These are phyloP conservation scores for Rhynchospora pubera DNA, from an alignment of 176 grass and related monocot species.

Conservation along the genomic window DNA sequence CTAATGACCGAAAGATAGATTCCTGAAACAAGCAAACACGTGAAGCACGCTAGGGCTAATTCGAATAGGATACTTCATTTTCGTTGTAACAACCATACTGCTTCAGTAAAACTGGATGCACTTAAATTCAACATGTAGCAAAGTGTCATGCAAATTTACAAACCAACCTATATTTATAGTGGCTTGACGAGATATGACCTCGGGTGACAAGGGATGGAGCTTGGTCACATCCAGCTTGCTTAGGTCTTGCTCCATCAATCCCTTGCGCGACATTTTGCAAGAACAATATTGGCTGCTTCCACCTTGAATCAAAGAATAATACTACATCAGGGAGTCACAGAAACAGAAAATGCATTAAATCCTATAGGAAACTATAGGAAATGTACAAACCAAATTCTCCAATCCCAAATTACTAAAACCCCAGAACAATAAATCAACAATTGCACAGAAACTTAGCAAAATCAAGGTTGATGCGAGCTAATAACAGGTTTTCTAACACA, in stretches of 20 bases:
- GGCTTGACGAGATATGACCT: slow-evolving; percentile 82
- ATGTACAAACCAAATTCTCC: background rate
- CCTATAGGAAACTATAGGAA: background rate
- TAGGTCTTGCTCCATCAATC: slow-evolving; percentile 84
- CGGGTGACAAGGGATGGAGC: slow-evolving; percentile 65
- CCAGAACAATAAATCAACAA: background rate
- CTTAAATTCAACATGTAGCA: background rate
- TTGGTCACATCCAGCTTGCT: slow-evolving; percentile 79
- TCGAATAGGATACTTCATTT: background rate
- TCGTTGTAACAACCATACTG: background rate
- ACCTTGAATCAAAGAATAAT: background rate
- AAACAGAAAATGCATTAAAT: background rate
- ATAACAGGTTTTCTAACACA: background rate
- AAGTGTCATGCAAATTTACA: background rate
- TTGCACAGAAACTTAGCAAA: background rate
- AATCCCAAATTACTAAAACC: no score
- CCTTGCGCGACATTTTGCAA: slow-evolving; percentile 64
- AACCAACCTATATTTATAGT: slow-evolving; percentile 82
- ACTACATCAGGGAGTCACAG: background rate
- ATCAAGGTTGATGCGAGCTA: background rate
- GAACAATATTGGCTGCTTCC: background rate
- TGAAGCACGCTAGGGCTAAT: background rate
- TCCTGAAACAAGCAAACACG: background rate
- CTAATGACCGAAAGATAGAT: background rate
- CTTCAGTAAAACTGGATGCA: background rate